Evolutionary conservation across 179 eudicot genomes (phyloP).

Genomic region (Silene noctiflora): DNA sequence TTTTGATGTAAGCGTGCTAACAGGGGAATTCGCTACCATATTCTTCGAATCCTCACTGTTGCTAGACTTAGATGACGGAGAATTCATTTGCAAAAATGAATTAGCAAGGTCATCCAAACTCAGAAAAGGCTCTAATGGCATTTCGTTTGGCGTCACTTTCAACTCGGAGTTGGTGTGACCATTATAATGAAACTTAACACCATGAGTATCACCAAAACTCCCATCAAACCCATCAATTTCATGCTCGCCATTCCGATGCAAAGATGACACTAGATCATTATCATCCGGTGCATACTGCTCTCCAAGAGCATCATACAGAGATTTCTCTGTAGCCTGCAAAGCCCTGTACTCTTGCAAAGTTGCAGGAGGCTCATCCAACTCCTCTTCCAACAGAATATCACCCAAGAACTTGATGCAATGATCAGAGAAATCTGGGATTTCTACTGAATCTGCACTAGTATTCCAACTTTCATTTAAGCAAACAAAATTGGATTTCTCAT

Average conservation of each 20-base stretch:
- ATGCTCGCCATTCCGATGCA: slow-evolving; percentile 23
- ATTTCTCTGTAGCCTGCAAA: slow-evolving; percentile 75
- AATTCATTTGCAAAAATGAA: slow-evolving; percentile 16
- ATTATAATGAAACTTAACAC: slow-evolving; percentile 21
- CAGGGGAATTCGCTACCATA: slow-evolving; percentile 26
- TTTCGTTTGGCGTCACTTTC: slow-evolving; percentile 13
- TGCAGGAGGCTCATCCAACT: slow-evolving; percentile 42
- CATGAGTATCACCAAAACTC: slow-evolving; percentile 14
- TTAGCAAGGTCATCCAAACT: slow-evolving; percentile 24
- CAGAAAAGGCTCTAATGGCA: slow-evolving; percentile 17
- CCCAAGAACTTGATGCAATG: slow-evolving; percentile 38
- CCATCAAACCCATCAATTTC: slow-evolving; percentile 26
- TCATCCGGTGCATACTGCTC: slow-evolving; percentile 29
- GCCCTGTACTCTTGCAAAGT: slow-evolving; percentile 48
- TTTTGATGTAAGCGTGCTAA: slow-evolving; percentile 19
- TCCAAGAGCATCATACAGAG: slow-evolving; percentile 56
- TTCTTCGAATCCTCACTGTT: slow-evolving; percentile 22
- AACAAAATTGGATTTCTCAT: slow-evolving; percentile 2
- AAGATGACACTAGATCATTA: neutral
- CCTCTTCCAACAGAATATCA: slow-evolving; percentile 57
- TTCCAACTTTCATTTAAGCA: slow-evolving; percentile 1
- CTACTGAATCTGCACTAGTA: slow-evolving; percentile 17
- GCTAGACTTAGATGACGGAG: slow-evolving; percentile 35
- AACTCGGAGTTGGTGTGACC: slow-evolving; percentile 16
- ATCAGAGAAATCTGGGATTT: slow-evolving; percentile 40